These are phyloP conservation scores for Clonostachys byssicola DNA, from an alignment of 2,329 filamentous ascomycete genomes.

Conservation along the genomic window DNA sequence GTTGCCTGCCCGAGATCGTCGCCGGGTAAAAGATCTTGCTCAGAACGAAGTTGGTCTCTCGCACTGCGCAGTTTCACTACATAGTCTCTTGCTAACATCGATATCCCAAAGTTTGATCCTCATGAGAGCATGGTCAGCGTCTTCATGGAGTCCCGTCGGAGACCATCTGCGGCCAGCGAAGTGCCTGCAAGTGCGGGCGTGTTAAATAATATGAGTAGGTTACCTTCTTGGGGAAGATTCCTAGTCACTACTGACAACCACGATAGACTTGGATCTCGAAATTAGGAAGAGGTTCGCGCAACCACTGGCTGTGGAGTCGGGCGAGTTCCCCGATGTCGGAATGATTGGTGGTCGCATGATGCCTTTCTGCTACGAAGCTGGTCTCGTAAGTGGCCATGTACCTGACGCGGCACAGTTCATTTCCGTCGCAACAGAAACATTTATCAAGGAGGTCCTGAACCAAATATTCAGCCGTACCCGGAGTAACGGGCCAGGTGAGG, in stretches of 20 bases:
- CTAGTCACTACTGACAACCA: conserved; percentile 9
- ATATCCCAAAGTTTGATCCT: conserved; percentile 41
- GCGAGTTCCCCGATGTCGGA: conserved; percentile 64
- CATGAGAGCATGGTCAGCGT: conserved; percentile 47
- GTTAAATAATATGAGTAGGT: conserved; percentile 76
- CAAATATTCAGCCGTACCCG: conserved; percentile 60
- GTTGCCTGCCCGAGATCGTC: conserved; percentile 60
- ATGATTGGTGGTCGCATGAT: conserved; percentile 62
- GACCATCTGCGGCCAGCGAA: conserved; percentile 45
- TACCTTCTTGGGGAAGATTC: background rate
- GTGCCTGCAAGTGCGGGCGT: conserved; percentile 63
- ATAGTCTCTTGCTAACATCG: conserved; percentile 9
- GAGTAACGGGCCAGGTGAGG: conserved; percentile 60
- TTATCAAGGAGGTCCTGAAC: conserved; percentile 62
- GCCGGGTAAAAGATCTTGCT: conserved; percentile 61
- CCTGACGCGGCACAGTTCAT: conserved; percentile 60
- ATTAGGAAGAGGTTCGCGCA: conserved; percentile 63
- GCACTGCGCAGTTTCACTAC: background rate
- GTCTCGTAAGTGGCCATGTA: conserved; percentile 54
- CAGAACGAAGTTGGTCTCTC: conserved; percentile 53
- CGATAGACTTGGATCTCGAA: conserved; percentile 59
- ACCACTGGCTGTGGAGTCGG: conserved; percentile 62
- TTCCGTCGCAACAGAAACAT: conserved; percentile 61
- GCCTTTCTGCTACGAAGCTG: conserved; percentile 64
- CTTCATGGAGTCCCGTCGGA: conserved; percentile 46